Base-by-base conservation (phyloP, 164 flowering plant genomes). In the Vitis riparia region DNA sequence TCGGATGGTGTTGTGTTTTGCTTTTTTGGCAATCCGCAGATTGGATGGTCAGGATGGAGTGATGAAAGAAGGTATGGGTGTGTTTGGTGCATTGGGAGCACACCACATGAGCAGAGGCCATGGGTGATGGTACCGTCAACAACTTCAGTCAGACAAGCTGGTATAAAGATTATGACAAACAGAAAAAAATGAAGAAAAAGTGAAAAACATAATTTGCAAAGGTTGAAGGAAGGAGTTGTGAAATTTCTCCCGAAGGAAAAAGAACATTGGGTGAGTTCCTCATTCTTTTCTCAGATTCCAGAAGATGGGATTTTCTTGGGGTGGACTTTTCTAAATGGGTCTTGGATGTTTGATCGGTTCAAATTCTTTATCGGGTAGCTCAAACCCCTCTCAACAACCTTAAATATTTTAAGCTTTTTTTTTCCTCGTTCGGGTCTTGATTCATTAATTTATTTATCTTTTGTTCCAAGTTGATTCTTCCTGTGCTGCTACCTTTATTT, bases 361-460 rank as follows among this genome's bases (percentile, higher is more conserved):
- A 69, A 64, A 69, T 68, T 77, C 70, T 69, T 65, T 2, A 53
- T 15, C 47, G 66, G 75, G 73, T 64, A 15, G 27, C 14, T 44
- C 9, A 53, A 27, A 65, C 17, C 52, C 67, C 27, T 49, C 50
- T 23, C 62, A 62, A 47, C 51, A 50, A 0, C 27, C 27, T 11
- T 2, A 51, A 27, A 15, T 64, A 57, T 63, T 70, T 13, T 51
- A 27, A 1, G 47, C 29, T 14, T 60, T 29, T 10, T 23, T 48
- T 63, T 48, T 53, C n/a, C 8, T 52, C 32, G 59, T 47, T 29
- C 63, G 67, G 59, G 71, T 70, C 47, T 59, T 11, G 12, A 4
- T 65, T 56, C 51, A 65, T 47, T 65, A 2, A 16, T 53, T 73
- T n/a, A 30, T 11, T 59, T 59, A 0, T 27, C 11, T 52, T 55